phyloP scores from a whole-genome alignment of 139 green algal species.

The Closterium sp. region DNA sequence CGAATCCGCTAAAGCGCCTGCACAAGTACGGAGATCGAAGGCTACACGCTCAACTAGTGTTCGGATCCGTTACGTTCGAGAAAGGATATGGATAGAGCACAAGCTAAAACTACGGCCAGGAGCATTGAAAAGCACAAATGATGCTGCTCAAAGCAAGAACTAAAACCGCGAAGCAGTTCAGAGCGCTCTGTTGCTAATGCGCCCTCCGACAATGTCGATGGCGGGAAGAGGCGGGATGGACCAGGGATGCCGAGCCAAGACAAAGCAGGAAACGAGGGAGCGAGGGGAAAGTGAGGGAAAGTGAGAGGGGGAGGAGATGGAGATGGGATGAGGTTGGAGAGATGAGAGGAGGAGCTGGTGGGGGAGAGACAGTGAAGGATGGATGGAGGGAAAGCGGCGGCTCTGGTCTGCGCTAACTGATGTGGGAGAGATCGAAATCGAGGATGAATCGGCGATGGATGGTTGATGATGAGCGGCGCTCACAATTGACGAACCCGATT shows the following conservation, averaged over 20 bases:
- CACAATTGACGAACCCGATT: neutral
- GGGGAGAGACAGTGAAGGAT: neutral
- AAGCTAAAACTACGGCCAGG: neutral
- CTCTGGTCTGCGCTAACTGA: neutral
- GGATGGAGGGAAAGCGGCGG: neutral
- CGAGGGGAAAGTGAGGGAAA: neutral
- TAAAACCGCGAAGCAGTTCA: neutral
- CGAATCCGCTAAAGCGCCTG: neutral
- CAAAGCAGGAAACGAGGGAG: neutral
- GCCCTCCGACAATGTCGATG: neutral
- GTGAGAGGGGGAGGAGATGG: neutral
- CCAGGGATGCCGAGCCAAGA: neutral
- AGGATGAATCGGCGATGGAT: neutral
- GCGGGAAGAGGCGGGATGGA: neutral
- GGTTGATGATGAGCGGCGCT: neutral
- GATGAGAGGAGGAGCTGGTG: no score
- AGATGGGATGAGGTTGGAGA: neutral
- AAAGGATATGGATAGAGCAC: neutral
- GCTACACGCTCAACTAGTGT: neutral
- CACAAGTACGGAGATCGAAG: neutral
- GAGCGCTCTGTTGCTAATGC: neutral
- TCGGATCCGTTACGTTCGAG: neutral
- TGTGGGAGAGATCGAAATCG: neutral
- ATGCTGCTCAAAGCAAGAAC: neutral
- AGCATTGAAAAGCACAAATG: neutral